A percentile compares a stretch with the other conserved stretches of the same genome.
phyloP scores from a whole-genome alignment of 2,329 filamentous ascomycete genomes.

The Ophiognomonia clavigignenti-juglandacearum region DNA sequence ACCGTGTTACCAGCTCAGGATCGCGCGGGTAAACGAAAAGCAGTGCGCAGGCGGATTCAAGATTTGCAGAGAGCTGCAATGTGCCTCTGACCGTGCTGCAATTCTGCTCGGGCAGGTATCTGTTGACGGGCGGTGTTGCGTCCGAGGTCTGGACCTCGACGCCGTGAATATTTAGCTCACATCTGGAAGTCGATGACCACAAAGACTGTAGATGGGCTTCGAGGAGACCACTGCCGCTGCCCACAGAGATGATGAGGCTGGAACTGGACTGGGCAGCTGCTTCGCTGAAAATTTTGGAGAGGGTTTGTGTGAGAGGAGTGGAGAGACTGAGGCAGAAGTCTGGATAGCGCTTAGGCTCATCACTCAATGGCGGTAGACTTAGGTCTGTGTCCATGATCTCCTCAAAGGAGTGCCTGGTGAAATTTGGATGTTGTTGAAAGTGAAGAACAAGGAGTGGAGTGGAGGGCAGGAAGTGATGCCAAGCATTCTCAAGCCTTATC shows the following conservation, averaged over 20 bases:
- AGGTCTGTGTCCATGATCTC: not conserved
- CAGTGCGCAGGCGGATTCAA: not conserved
- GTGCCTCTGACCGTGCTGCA: conserved; percentile 8
- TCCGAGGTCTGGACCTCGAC: conserved; percentile 7
- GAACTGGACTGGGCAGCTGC: not conserved
- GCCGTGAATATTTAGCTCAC: conserved; percentile 1
- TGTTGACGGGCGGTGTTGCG: not conserved
- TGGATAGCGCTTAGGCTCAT: conserved; percentile 3
- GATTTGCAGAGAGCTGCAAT: conserved; percentile 6
- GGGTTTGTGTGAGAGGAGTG: conserved; percentile 1
- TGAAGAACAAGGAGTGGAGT: no score
- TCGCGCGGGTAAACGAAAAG: conserved; percentile 14
- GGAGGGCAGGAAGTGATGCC: not conserved
- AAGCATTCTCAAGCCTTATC: not conserved
- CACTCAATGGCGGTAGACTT: not conserved
- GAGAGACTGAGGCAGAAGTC: conserved; percentile 14
- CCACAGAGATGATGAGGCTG: conserved; percentile 10
- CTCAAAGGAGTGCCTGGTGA: no score
- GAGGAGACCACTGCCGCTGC: conserved; percentile 14
- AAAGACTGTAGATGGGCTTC: conserved; percentile 10
- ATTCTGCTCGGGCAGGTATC: conserved; percentile 7
- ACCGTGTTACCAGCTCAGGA: not conserved
- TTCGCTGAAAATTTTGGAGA: conserved; percentile 3
- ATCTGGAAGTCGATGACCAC: not conserved
- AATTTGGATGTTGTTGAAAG: no score